phyloP scores from a whole-genome alignment of 441 rosid genomes.

The Raphanus hybrid region DNA sequence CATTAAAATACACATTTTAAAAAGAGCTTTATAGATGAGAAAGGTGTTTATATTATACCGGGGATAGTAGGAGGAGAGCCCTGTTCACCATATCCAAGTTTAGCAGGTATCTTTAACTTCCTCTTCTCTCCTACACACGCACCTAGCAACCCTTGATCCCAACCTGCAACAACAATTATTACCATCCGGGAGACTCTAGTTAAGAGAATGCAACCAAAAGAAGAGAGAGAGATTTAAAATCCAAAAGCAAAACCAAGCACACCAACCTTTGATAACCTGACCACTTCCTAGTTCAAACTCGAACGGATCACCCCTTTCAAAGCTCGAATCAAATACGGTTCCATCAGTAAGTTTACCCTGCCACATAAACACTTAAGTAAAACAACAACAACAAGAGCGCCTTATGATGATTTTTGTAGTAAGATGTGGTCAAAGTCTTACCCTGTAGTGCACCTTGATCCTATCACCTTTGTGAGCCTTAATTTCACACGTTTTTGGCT shows the following conservation, averaged over 20 bases:
- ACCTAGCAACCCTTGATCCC: conserved; percentile 94
- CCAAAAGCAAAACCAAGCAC: background rate
- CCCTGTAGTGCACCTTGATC: conserved; percentile 88
- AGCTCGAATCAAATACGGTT: conserved; percentile 87
- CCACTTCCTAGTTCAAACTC: conserved; percentile 88
- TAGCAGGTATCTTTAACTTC: conserved; percentile 87
- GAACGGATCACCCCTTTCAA: conserved; percentile 90
- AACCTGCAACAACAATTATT: conserved; percentile 54
- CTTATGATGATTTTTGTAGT: background rate
- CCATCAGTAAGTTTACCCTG: conserved; percentile 95
- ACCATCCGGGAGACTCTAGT: background rate
- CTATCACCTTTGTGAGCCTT: conserved; percentile 92
- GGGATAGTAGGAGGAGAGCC: conserved; percentile 95
- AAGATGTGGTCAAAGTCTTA: conserved; percentile 40
- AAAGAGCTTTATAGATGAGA: background rate
- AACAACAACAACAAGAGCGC: background rate
- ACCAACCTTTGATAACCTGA: conserved; percentile 89
- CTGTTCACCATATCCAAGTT: conserved; percentile 81
- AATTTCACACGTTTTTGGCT: conserved; percentile 74
- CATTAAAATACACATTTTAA: background rate
- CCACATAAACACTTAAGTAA: conserved; percentile 12
- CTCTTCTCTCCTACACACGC: conserved; percentile 88
- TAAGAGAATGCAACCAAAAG: background rate
- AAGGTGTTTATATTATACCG: conserved; percentile 45
- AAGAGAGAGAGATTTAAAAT: background rate